Evolutionary conservation across 768 basidiomycete genomes (phyloP).

Genomic region (Fomitopsis pulvina): DNA sequence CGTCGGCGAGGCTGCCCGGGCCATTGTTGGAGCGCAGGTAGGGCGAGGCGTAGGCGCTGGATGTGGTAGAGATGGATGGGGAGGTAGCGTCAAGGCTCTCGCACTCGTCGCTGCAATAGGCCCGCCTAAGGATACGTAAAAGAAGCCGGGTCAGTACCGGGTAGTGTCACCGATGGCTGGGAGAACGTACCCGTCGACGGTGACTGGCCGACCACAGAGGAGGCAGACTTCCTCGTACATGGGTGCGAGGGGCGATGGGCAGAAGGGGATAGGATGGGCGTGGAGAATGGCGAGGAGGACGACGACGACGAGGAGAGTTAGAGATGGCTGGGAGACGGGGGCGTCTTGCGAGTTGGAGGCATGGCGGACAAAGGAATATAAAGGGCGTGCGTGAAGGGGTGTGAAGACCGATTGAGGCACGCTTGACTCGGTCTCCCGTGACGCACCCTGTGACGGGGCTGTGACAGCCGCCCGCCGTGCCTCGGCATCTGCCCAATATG

Average conservation of each 20-base stretch:
- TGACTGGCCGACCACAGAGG: conserved; percentile 59
- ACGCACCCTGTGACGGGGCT: background rate
- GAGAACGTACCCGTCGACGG: conserved; percentile 51
- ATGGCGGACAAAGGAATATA: conserved; percentile 1
- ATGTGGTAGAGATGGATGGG: conserved; percentile 59
- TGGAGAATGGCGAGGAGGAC: background rate
- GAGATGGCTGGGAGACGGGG: background rate
- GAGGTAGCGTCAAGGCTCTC: conserved; percentile 56
- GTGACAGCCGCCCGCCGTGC: conserved; percentile 1
- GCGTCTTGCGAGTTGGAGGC: background rate
- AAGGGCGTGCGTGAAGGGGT: conserved; percentile 4
- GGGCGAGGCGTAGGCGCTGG: conserved; percentile 66
- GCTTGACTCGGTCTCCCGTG: conserved; percentile 1
- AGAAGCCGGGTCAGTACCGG: conserved; percentile 6
- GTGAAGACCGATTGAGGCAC: conserved; percentile 4
- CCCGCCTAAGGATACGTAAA: conserved; percentile 35
- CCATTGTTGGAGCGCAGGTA: conserved; percentile 39
- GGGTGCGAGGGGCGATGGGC: background rate
- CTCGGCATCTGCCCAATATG: background rate
- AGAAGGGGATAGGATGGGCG: background rate
- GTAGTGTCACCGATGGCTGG: conserved; percentile 8
- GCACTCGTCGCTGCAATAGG: conserved; percentile 70
- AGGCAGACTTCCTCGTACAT: conserved; percentile 84
- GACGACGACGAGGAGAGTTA: background rate
- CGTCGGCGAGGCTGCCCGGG: conserved; percentile 40